Evolutionary conservation across 2,329 filamentous ascomycete genomes (phyloP), one percentile per base, ranked within the genome.

Genomic region (Xylariaceae sp.): DNA sequence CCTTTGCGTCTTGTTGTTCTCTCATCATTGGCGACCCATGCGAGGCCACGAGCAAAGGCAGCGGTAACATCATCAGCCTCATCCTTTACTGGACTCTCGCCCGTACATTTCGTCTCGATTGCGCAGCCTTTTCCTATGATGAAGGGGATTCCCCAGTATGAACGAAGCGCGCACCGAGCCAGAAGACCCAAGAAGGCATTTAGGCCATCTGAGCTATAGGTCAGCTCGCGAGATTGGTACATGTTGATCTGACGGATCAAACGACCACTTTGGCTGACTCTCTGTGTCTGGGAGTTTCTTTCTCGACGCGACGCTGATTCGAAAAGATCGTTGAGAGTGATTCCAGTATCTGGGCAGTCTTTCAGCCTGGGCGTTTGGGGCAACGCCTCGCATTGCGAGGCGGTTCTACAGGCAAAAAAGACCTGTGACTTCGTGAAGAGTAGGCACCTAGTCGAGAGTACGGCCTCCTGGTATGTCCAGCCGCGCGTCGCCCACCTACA

Each of bases 141-240:
- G 13, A 30, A 30, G 13, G 27, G 27, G 13, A 30, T 13, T 8
- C 27, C 27, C 27, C 27, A 30, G 13, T 30, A 30, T 8, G 27
- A 8, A n/a, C 8, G 13, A 8, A 30, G 27, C 8, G 45, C 37
- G 9, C 50, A 40, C 1, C 33, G 27, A 3, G 50, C 27, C 1
- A 60, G 52, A 6, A 48, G 35, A 11, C 37, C 30, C 1, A 62
- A 15, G 10, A 59, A 47, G 6, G 45, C 16, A 6, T 47, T 43
- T 41, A 64, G 23, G 6, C 57, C 53, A 13, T 58, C 49, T 7
- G 54, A 50, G 3, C 41, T 48, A 5, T 65, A 39, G 5, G 61
- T 58, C 11, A 64, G 41, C 10, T 43, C 45, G 1, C 11, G 59
- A 3, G 49, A 27, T 35, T 61, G 57, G 33, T 67, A 58, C 1